Evolutionary conservation across 2,329 filamentous ascomycete genomes (phyloP).

Genomic region (Aspergillus latus): DNA sequence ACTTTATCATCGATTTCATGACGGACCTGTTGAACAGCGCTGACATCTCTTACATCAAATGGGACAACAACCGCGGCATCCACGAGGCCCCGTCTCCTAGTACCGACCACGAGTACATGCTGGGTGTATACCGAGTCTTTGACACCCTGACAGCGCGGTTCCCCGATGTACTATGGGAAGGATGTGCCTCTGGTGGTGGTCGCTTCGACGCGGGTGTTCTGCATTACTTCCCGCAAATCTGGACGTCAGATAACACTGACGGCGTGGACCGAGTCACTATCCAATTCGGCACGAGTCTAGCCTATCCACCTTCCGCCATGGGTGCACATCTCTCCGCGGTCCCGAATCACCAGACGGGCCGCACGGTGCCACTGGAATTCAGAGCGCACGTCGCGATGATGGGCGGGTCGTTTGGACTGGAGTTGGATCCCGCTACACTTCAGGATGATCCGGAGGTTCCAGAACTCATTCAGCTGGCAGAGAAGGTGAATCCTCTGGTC

Average conservation of each 20-base stretch:
- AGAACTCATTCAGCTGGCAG: conserved; percentile 53
- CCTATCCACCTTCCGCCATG: conserved; percentile 64
- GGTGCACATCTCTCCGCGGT: conserved; percentile 64
- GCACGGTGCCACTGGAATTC: conserved; percentile 59
- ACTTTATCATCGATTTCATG: conserved; percentile 60
- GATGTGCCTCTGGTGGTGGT: conserved; percentile 64
- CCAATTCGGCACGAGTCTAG: conserved; percentile 63
- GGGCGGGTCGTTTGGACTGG: conserved; percentile 66
- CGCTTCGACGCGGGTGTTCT: conserved; percentile 64
- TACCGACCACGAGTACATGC: conserved; percentile 60
- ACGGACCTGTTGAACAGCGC: conserved; percentile 56
- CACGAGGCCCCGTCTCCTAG: conserved; percentile 59
- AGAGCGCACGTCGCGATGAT: conserved; percentile 67
- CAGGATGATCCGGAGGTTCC: conserved; percentile 57
- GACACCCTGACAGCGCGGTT: conserved; percentile 60
- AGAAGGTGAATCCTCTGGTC: conserved; percentile 60
- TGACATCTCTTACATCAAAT: conserved; percentile 63
- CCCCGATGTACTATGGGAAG: conserved; percentile 64
- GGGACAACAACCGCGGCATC: conserved; percentile 67
- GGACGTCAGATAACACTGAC: conserved; percentile 67
- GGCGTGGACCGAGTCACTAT: conserved; percentile 61
- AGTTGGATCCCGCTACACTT: conserved; percentile 59
- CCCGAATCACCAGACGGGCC: conserved; percentile 58
- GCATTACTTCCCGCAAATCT: conserved; percentile 65
- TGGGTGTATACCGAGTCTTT: conserved; percentile 64